These are phyloP conservation scores for Pisolithus microcarpus DNA, from an alignment of 768 basidiomycete genomes.

Conservation along the genomic window DNA sequence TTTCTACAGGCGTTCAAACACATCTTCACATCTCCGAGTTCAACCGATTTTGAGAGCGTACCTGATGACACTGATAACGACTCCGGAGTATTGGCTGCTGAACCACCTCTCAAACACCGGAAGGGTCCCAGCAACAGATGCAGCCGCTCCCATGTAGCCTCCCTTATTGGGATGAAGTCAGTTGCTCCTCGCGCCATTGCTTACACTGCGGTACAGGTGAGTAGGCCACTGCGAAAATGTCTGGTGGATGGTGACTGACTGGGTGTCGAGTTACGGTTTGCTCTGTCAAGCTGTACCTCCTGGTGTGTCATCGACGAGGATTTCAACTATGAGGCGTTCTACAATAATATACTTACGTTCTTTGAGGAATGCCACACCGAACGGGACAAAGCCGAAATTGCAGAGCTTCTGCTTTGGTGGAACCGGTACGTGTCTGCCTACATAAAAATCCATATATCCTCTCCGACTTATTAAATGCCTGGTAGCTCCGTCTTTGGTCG, in stretches of 20 bases:
- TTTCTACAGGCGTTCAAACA: conserved; percentile 10
- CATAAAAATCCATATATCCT: conserved; percentile 27
- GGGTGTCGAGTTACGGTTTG: conserved; percentile 8
- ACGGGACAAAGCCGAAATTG: conserved; percentile 32
- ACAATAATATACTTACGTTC: conserved; percentile 46
- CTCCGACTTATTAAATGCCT: conserved; percentile 6
- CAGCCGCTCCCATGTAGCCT: conserved; percentile 5
- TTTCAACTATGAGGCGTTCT: conserved; percentile 28
- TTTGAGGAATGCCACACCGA: conserved; percentile 53
- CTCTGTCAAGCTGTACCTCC: conserved; percentile 4
- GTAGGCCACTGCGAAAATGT: neutral
- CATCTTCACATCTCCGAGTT: conserved; percentile 18
- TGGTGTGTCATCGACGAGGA: conserved; percentile 6
- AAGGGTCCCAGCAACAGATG: conserved; percentile 1
- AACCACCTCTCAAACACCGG: no score
- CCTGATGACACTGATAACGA: neutral
- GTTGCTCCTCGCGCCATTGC: conserved; percentile 15
- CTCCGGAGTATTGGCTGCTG: neutral
- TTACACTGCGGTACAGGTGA: conserved; percentile 20
- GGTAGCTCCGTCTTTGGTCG: conserved; percentile 10
- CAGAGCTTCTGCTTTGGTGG: conserved; percentile 26
- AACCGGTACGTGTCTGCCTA: conserved; percentile 4
- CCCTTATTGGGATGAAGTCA: conserved; percentile 3
- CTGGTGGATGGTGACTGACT: neutral
- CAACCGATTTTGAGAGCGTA: neutral